Evolutionary conservation across 164 flowering plant genomes (phyloP), one percentile per base, ranked within the genome.

Genomic region (Malania oleifera): DNA sequence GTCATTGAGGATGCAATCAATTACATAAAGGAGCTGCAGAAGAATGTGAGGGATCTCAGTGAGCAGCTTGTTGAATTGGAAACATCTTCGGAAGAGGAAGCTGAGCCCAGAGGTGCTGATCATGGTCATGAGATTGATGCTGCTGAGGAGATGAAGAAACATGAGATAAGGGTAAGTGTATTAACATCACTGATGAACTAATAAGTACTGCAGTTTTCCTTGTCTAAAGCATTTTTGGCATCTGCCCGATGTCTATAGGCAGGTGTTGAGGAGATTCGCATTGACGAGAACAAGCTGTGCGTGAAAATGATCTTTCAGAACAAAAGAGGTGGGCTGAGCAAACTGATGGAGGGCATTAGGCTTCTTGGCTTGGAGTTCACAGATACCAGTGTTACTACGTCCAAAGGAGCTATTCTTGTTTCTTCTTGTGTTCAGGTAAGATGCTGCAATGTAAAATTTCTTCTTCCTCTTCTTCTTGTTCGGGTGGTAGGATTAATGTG

Each of bases 1-100:
- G 84, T 82, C 22, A 56, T 90, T 7, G 83, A 73, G 0, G 97
- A 90, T 53, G 86, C 97, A 0, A 69, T 80, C 20, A 70, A 70
- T 37, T 85, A 87, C 70, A 85, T 87, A 17, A 34, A 64, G 56
- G 70, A 64, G 54, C 72, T 91, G 62, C 67, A 84, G 67, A 65
- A 57, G 35, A 45, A 60, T 40, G 87, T 74, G 17, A 45, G 70
- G 64, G 69, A 71, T 28, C 87, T 91, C 4, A 68, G 63, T 5
- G 62, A 72, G 7, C 69, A 75, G 75, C 82, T 87, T 22, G 61
- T 44, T 2, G 79, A 78, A 66, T 52, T 77, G 66, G 85, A 79
- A 24, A 67, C 56, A 43, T 14, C 28, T 20, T 17, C 62, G 9
- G 79, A 63, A 51, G 78, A 75, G 20, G 70, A 50, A 31, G 47